A percentile compares a stretch with the other conserved stretches of the same genome.
Evolutionary conservation across 1,284 basidiomycete genomes (phyloP).

Genomic region (Ceratorhiza oryzae-sativae): DNA sequence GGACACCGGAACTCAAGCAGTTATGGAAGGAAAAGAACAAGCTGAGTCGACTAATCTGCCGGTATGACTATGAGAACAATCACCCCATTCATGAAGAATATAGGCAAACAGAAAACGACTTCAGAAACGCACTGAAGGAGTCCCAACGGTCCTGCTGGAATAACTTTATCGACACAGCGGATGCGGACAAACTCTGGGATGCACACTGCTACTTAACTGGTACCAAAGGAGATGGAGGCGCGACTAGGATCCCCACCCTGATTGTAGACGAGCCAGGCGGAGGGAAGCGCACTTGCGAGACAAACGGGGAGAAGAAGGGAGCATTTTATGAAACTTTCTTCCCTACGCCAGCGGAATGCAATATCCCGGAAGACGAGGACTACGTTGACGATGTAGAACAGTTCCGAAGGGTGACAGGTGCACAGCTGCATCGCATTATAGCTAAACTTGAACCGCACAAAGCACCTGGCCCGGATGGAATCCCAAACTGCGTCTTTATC

Average conservation of each 20-base stretch:
- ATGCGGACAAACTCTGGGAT: constrained; percentile 37
- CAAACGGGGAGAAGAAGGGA: constrained; percentile 34
- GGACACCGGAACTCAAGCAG: constrained; percentile 15
- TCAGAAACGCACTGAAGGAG: background rate
- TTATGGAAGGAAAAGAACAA: background rate
- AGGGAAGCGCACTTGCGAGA: too few relatives aligned
- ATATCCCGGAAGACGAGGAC: background rate
- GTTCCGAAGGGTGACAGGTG: constrained; percentile 11
- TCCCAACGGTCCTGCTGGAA: constrained; percentile 40
- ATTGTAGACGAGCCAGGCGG: background rate
- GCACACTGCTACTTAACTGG: constrained; percentile 27
- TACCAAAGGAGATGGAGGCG: background rate
- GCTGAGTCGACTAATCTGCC: background rate
- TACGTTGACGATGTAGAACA: background rate
- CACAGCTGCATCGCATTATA: constrained; percentile 21
- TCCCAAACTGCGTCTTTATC: constrained; percentile 52
- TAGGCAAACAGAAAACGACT: constrained; percentile 2
- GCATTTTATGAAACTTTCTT: constrained; percentile 40
- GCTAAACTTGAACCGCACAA: constrained; percentile 46
- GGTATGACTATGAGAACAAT: background rate
- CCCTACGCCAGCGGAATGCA: constrained; percentile 25
- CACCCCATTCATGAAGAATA: background rate
- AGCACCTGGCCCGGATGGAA: constrained; percentile 51
- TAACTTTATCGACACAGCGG: constrained; percentile 34
- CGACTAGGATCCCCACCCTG: constrained; percentile 32